Evolutionary conservation across 1,284 basidiomycete genomes (phyloP), one percentile per base, ranked within the genome.

Genomic region (Tausonia pullulans): DNA sequence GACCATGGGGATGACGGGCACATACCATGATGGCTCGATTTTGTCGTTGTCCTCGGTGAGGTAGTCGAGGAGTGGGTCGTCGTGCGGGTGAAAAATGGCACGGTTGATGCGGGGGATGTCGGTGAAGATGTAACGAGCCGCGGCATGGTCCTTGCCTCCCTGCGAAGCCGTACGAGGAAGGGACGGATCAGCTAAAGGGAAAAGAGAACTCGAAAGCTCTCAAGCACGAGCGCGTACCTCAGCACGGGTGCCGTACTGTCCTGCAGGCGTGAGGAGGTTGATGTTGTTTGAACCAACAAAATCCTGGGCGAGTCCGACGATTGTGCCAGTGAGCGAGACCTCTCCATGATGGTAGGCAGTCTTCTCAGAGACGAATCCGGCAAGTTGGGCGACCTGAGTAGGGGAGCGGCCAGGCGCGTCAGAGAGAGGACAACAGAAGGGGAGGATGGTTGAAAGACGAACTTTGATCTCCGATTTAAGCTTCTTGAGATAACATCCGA

Each of bases 261-360:
- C 96, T 68, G 87, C 88, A 16, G 96, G 96, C 61, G 82, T 75
- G 60, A 99, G 81, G 57, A 98, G 74, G 75, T 95, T 97, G 76
- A 98, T 75, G 75, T 98, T 99, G 81, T 98, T 99, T 74, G 88
- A 89, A 1, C 96, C 96, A 50, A 97, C 89, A 71, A 85, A 98
- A 75, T 90, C 85, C 74, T 99, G 96, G 2, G 96, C 95, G 62
- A 98, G 79, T 71, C 88, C 89, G 74, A 98, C 84, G 72, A 98
- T 99, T 0, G 96, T 98, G 73, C 84, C 81, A 39, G 83, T 84
- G 76, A 98, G 81, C 78, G 86, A 89, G 48, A 78, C 78, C 77
- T 99, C 96, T 65, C 96, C 96, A 77, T 99, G 96, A 74, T 98
- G 96, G 78, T 99, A 98, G 6, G 88, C 89, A 0, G 94, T 87